Percentiles rank a stretch among this genome's conserved stretches.
phyloP scores from a whole-genome alignment of 345 rosid genomes.

The Moricandia arvensis region DNA sequence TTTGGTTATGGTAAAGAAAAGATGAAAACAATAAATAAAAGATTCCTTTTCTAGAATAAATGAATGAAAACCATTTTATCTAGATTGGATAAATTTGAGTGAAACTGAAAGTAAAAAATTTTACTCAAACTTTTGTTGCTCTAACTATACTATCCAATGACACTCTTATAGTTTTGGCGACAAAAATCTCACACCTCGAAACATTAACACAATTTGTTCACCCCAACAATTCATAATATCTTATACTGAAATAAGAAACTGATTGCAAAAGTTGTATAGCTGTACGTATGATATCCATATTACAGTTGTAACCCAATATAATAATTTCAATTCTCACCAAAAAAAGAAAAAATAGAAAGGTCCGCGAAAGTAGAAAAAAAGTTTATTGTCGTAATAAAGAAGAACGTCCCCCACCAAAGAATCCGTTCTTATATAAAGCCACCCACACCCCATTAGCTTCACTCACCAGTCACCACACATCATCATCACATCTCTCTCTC shows the following conservation, averaged over 20 bases:
- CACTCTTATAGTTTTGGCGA: too few species aligned
- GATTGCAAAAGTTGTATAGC: conserved; percentile 28
- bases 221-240: conserved; percentile 2
- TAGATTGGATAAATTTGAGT: too few species aligned
- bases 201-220: not conserved
- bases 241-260: conserved; percentile 2
- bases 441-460: conserved; percentile 11
- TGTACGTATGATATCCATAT: conserved; percentile 24
- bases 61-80: too few species aligned
- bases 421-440: conserved; percentile 24
- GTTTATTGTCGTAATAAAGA: conserved; percentile 6
- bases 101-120: too few species aligned
- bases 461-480: conserved; percentile 12
- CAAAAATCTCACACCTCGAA: not conserved
- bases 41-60: too few species aligned
- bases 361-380: conserved; percentile 24
- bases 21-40: too few species aligned
- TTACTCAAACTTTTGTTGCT: too few species aligned
- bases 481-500: not conserved
- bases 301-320: conserved; percentile 34
- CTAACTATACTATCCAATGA: too few species aligned
- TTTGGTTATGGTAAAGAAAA: too few species aligned
- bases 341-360: conserved; percentile 2
- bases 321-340: not conserved
- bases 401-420: conserved; percentile 15